A percentile compares a stretch with the other conserved stretches of the same genome.
phyloP scores from a whole-genome alignment of 2,329 filamentous ascomycete genomes.

The Trichoderma sp. region DNA sequence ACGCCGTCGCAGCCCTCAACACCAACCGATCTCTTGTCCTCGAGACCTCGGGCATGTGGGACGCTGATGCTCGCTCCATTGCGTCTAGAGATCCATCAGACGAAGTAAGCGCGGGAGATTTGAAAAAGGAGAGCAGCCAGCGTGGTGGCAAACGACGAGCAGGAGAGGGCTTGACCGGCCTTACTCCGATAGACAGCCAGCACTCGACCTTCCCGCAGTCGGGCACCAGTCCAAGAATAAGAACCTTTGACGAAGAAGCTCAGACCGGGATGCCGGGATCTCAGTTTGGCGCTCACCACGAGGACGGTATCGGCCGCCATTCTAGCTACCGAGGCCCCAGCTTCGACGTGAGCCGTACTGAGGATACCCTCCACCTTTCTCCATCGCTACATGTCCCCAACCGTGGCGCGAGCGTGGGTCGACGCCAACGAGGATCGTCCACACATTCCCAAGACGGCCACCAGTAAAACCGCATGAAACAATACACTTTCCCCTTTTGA shows the following conservation, averaged over 20 bases:
- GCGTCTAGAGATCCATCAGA: conserved; percentile 32
- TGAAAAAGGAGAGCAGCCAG: conserved; percentile 44
- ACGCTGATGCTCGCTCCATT: conserved; percentile 22
- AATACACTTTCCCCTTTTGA: not conserved
- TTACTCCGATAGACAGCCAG: conserved; percentile 30
- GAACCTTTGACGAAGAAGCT: conserved; percentile 45
- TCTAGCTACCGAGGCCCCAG: conserved; percentile 15
- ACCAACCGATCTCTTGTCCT: conserved; percentile 30
- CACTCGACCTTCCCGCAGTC: conserved; percentile 25
- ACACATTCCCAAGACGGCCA: conserved; percentile 53
- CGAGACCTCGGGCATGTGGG: conserved; percentile 27
- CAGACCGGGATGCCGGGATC: conserved; percentile 35
- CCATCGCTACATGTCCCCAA: conserved; percentile 17
- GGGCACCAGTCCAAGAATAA: conserved; percentile 33
- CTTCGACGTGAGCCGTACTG: conserved; percentile 20
- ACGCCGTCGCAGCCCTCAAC: conserved; percentile 47
- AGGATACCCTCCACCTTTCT: conserved; percentile 20
- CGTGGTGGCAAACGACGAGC: conserved; percentile 49
- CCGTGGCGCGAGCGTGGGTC: conserved; percentile 21
- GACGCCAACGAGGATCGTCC: conserved; percentile 62
- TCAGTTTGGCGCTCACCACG: conserved; percentile 32
- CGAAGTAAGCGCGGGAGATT: conserved; percentile 35
- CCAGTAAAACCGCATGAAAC: not conserved
- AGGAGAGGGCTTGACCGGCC: conserved; percentile 43
- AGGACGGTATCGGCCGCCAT: not conserved